Conservation (phyloP, 2,329 filamentous ascomycete genomes). For the Orbilia ellipsospora region DNA sequence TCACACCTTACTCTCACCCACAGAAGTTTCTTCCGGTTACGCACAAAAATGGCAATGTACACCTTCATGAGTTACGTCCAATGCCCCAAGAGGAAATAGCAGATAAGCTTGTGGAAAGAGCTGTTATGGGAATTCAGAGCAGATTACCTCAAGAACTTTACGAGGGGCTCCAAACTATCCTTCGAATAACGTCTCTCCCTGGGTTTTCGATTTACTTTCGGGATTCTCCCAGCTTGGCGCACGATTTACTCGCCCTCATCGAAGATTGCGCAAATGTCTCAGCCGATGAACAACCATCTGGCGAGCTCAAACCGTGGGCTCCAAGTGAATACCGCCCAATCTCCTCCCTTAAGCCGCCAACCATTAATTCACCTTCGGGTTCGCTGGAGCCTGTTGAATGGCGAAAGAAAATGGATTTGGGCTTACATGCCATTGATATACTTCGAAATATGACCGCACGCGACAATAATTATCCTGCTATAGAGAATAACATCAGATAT, state of each 20-base stretch:
- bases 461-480: neutral
- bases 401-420: conserved; percentile 21
- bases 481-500: conserved; percentile 5
- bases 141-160: conserved; percentile 21
- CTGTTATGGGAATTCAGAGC: conserved; percentile 26
- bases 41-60: neutral
- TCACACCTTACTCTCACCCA: conserved; percentile 57
- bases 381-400: conserved; percentile 26
- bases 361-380: neutral
- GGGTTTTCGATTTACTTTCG: neutral
- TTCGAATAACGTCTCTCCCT: conserved; percentile 13
- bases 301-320: neutral
- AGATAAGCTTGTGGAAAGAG: neutral
- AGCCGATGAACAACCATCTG: neutral
- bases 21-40: conserved; percentile 6
- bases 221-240: conserved; percentile 13
- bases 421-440: conserved; percentile 27
- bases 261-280: conserved; percentile 13
- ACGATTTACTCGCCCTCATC: conserved; percentile 17
- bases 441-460: conserved; percentile 32
- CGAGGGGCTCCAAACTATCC: conserved; percentile 8
- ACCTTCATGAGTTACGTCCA: too few species aligned
- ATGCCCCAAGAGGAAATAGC: too few species aligned
- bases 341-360: neutral
- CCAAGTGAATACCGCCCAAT: conserved; percentile 1